These are phyloP conservation scores for Aspergillus novoparasiticus DNA, from an alignment of 2,329 filamentous ascomycete genomes.

Conservation along the genomic window DNA sequence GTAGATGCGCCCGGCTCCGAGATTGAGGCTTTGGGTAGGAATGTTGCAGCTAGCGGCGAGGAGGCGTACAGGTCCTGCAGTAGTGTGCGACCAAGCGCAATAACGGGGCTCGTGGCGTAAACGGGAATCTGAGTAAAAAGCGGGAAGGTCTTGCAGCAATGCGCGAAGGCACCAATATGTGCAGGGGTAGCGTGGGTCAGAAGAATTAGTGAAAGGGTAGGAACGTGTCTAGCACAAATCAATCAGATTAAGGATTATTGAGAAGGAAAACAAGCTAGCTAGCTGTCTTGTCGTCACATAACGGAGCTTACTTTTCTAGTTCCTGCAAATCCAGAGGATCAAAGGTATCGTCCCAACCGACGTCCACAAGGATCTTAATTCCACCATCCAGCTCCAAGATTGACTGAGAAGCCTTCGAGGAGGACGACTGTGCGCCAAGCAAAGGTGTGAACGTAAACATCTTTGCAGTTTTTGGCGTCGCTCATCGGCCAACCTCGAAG, in stretches of 20 bases:
- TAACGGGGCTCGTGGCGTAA: slow-evolving; percentile 91
- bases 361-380: slow-evolving; percentile 90
- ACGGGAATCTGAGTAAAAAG: slow-evolving; percentile 89
- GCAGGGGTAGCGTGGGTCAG: slow-evolving; percentile 90
- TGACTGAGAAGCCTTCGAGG: slow-evolving; percentile 88
- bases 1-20: slow-evolving; percentile 57
- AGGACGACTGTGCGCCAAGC: slow-evolving; percentile 79
- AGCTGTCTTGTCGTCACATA: slow-evolving; percentile 1
- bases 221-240: slow-evolving; percentile 67
- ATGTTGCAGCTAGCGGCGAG: slow-evolving; percentile 81
- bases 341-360: slow-evolving; percentile 95
- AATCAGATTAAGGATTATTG: not conserved
- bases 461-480: slow-evolving; percentile 19
- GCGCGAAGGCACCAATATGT: slow-evolving; percentile 89
- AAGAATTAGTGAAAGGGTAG: slow-evolving; percentile 89
- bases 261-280: slow-evolving; percentile 14
- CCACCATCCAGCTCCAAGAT: slow-evolving; percentile 94
- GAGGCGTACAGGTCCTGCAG: slow-evolving; percentile 92
- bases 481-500: slow-evolving; percentile 14
- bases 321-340: slow-evolving; percentile 79
- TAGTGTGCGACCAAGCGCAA: slow-evolving; percentile 86
- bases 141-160: slow-evolving; percentile 96
- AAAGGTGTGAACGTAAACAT: slow-evolving; percentile 98
- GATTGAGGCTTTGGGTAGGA: slow-evolving; percentile 74
- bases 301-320: slow-evolving; percentile 74